A percentile compares a stretch with the other conserved stretches of the same genome.
Evolutionary conservation across 345 rosid genomes (phyloP).

Genomic region (Lumnitzera racemosa): DNA sequence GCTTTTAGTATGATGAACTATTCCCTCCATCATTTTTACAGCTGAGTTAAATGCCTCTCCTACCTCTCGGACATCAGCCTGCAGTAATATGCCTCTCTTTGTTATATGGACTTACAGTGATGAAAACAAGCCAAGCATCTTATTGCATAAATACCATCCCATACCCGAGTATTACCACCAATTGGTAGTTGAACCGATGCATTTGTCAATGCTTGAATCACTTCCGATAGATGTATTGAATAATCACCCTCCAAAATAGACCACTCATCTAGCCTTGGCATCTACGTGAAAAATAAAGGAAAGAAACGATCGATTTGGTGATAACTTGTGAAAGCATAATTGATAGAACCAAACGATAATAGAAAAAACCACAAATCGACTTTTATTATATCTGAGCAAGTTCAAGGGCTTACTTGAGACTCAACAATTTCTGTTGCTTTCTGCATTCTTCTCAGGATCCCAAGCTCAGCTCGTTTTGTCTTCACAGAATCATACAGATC

Average conservation of each 20-base stretch:
- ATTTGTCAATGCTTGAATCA: conserved; percentile 50
- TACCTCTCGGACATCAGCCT: conserved; percentile 58
- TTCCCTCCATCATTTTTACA: conserved; percentile 46
- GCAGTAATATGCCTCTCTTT: conserved; percentile 5
- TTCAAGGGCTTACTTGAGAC: conserved; percentile 49
- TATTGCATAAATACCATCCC: not conserved
- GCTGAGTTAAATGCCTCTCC: conserved; percentile 57
- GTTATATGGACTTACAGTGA: not conserved
- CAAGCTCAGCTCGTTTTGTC: conserved; percentile 52
- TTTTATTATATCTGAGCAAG: not conserved
- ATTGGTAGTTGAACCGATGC: conserved; percentile 56
- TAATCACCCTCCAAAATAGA: conserved; percentile 43
- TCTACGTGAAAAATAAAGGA: conserved; percentile 20
- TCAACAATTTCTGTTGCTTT: conserved; percentile 46
- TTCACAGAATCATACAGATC: conserved; percentile 53
- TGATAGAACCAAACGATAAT: not conserved
- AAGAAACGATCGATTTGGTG: not conserved
- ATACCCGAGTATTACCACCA: conserved; percentile 48
- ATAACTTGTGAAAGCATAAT: not conserved
- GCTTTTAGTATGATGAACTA: conserved; percentile 32
- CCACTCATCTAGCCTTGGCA: conserved; percentile 77
- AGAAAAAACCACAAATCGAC: not conserved
- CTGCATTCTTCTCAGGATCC: conserved; percentile 28
- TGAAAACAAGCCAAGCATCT: not conserved
- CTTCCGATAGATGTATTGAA: conserved; percentile 46